Evolutionary conservation across 2,329 filamentous ascomycete genomes (phyloP).

Genomic region (Pyrenochaeta sp.): DNA sequence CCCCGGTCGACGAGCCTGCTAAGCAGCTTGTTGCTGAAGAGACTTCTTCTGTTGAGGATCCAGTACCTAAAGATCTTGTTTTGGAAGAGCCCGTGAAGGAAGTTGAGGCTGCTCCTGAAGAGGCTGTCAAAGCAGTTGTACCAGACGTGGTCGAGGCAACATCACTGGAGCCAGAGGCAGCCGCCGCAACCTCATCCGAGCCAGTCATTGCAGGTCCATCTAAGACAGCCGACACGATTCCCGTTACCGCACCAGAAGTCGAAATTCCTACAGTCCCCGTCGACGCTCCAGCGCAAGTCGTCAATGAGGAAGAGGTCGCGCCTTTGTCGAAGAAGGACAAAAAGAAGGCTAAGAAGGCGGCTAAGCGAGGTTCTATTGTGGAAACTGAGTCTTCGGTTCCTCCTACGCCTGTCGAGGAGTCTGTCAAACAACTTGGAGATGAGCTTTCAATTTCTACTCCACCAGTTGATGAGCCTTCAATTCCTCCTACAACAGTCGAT

Average conservation of each 20-base stretch:
- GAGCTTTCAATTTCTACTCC: too few species aligned
- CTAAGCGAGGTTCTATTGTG: slow-evolving; percentile 18
- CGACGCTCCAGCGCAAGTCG: too few species aligned
- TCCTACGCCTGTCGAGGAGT: slow-evolving; percentile 9
- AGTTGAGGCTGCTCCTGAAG: neutral
- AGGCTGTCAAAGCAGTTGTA: neutral
- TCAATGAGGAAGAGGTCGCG: slow-evolving; percentile 14
- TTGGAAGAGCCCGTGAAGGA: too few species aligned
- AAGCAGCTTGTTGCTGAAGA: slow-evolving; percentile 6
- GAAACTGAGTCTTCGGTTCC: slow-evolving; percentile 10
- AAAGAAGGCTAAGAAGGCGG: slow-evolving; percentile 18
- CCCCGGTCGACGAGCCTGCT: slow-evolving; percentile 6
- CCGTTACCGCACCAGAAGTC: neutral
- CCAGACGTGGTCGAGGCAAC: neutral
- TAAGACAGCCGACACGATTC: too few species aligned
- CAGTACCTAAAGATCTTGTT: too few species aligned
- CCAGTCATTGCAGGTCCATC: neutral
- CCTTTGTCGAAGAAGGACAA: slow-evolving; percentile 26
- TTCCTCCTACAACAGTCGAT: too few species aligned
- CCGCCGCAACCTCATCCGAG: neutral
- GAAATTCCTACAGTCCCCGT: too few species aligned
- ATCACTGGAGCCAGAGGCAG: neutral
- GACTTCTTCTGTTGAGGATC: too few species aligned
- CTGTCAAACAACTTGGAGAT: slow-evolving; percentile 5
- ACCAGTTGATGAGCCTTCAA: neutral